Percentiles rank a stretch among this genome's conserved stretches.
These are phyloP conservation scores for Psophocarpus tetragonolobus DNA, from an alignment of 306 rosid species.

Conservation along the genomic window DNA sequence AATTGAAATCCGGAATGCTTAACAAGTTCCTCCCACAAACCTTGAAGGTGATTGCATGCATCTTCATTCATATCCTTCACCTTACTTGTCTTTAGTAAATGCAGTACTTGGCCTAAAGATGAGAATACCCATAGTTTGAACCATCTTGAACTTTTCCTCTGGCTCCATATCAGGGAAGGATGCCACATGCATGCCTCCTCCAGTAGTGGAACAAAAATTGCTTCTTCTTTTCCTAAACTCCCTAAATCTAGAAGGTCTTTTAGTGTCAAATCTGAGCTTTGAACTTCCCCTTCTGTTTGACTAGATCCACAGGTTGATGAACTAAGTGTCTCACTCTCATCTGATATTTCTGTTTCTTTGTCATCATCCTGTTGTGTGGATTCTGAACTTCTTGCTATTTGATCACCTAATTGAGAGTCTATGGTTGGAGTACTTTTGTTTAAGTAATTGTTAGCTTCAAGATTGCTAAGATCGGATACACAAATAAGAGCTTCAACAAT, in stretches of 20 bases:
- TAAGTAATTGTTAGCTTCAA: not conserved
- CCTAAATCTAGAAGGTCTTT: conserved; percentile 36
- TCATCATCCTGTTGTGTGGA: not conserved
- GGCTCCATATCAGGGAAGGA: conserved; percentile 30
- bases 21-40: conserved; percentile 39
- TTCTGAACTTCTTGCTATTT: conserved; percentile 1
- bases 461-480: conserved; percentile 29
- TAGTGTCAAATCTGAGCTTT: conserved; percentile 31
- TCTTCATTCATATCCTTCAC: conserved; percentile 41
- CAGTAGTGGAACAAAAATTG: conserved; percentile 31
- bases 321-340: conserved; percentile 7
- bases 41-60: conserved; percentile 17
- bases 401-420: not conserved
- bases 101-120: conserved; percentile 35
- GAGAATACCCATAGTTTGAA: conserved; percentile 41
- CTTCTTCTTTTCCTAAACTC: conserved; percentile 23
- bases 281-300: conserved; percentile 18
- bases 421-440: not conserved
- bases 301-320: not conserved
- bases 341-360: conserved; percentile 18
- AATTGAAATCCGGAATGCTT: conserved; percentile 36
- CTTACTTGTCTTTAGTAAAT: conserved; percentile 34
- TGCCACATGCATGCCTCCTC: conserved; percentile 45
- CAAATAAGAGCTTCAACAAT: conserved; percentile 72
- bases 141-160: conserved; percentile 20